phyloP scores from a whole-genome alignment of 1,284 basidiomycete species.

The Microbotryomycetes sp. region DNA sequence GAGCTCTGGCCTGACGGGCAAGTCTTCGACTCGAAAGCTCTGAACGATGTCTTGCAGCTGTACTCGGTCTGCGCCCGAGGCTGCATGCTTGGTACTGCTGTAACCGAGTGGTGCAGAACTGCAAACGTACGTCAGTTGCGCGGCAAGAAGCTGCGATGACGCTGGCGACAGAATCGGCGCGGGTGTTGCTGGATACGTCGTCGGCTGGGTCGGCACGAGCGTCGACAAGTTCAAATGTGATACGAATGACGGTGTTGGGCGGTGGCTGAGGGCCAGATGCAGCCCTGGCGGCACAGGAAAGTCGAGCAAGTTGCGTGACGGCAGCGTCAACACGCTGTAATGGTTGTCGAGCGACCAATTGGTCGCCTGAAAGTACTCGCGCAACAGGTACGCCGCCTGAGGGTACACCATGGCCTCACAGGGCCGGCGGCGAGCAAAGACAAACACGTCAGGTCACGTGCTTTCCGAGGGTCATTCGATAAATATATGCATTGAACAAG shows the following conservation, averaged over 20 bases:
- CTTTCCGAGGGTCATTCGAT: neutral
- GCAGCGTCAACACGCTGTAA: slow-evolving; percentile 81
- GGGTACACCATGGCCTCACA: slow-evolving; percentile 5
- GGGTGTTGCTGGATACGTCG: slow-evolving; percentile 17
- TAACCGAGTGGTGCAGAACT: slow-evolving; percentile 15
- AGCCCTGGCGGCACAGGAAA: slow-evolving; percentile 39
- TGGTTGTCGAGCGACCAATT: slow-evolving; percentile 90
- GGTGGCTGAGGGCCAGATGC: slow-evolving; percentile 36
- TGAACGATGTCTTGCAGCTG: slow-evolving; percentile 84
- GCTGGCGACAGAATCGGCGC: slow-evolving; percentile 34
- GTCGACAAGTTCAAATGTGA: slow-evolving; percentile 35
- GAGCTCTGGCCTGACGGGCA: slow-evolving; percentile 63
- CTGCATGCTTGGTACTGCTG: slow-evolving; percentile 46
- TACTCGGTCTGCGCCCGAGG: slow-evolving; percentile 83
- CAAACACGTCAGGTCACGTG: neutral
- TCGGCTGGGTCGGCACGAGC: slow-evolving; percentile 20
- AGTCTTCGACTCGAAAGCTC: slow-evolving; percentile 68
- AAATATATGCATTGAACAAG: neutral
- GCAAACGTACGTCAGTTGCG: slow-evolving; percentile 68
- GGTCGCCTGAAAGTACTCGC: slow-evolving; percentile 79
- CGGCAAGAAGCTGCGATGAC: slow-evolving; percentile 37
- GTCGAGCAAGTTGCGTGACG: slow-evolving; percentile 50
- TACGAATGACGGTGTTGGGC: slow-evolving; percentile 32
- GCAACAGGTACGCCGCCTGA: slow-evolving; percentile 69
- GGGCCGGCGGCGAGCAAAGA: neutral